Base-by-base conservation (phyloP, 108 stramenopile species). In the Bacterosira constricta region DNA sequence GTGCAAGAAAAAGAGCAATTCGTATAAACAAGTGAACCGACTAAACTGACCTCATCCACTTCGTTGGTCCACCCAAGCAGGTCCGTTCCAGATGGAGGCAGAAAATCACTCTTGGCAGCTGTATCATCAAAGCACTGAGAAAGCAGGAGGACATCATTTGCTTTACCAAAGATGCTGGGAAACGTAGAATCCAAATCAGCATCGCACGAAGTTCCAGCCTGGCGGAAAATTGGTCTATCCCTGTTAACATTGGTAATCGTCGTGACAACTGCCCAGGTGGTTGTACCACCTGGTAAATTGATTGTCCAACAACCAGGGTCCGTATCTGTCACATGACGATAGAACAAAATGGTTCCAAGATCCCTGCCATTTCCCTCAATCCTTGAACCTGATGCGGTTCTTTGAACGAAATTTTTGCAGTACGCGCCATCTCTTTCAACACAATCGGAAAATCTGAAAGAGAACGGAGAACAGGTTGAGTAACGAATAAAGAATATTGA, bases 41-140 rank as follows among this genome's bases (percentile, higher is more conserved):
- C 12, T n/a, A 39, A 15, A 15, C 66, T 76, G 32, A 76, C 75
- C 46, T 79, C 78, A 47, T 79, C 71, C 10, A 39, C 4, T 26
- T 63, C 65, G 21, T 64, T 71, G 0, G 70, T 71, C 64, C 71
- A 80, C 6, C 65, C 71, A 1, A 80, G 26, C 0, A 72, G 71
- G 4, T 62, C 60, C 10, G 79, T 80, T 11, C 71, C 71, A 4
- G 54, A 18, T 11, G 79, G 79, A 53, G 71, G 71, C 54, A 39
- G 45, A 32, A 80, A 80, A 21, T 62, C 45, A 21, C 37, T 41
- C 30, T 23, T 57, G 13, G 31, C 21, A 12, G 79, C 79, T 13
- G 64, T 80, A 64, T 80, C 79, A 35, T 80, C 79, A 31, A 80
- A 80, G 21, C 57, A 61, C 26, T 80, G 79, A 26, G 66, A 68